These are phyloP conservation scores for Suhomyces canberraensis DNA, from an alignment of 805 yeast genomes.

Conservation along the genomic window DNA sequence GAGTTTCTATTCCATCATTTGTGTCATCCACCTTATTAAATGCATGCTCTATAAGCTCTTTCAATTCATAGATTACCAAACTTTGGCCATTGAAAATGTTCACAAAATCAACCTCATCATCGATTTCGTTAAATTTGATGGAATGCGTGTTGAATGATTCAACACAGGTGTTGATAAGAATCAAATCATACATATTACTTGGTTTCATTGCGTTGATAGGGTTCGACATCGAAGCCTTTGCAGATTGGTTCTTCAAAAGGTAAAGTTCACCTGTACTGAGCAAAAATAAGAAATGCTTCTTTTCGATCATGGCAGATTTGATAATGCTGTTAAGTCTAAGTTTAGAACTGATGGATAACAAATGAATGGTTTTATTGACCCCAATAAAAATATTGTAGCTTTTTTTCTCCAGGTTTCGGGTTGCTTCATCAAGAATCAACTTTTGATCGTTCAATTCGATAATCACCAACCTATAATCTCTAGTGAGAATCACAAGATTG, in stretches of 20 bases:
- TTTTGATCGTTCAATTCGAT: conserved; percentile 19
- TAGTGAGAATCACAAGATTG: conserved; percentile 26
- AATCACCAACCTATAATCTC: conserved; percentile 26
- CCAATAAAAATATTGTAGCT: conserved; percentile 27
- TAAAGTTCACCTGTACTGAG: conserved; percentile 38
- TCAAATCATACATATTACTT: conserved; percentile 35
- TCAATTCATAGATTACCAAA: conserved; percentile 26
- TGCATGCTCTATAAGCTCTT: conserved; percentile 22
- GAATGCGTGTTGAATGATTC: conserved; percentile 30
- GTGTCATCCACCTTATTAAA: conserved; percentile 16
- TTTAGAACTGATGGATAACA: conserved; percentile 28
- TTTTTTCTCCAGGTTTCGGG: conserved; percentile 7
- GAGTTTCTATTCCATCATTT: conserved; percentile 14
- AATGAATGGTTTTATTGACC: conserved; percentile 30
- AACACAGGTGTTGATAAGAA: conserved; percentile 25
- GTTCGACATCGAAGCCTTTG: conserved; percentile 2
- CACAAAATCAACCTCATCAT: conserved; percentile 9
- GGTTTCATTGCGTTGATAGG: conserved; percentile 10
- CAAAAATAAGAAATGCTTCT: conserved; percentile 34
- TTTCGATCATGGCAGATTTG: conserved; percentile 24
- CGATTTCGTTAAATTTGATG: conserved; percentile 13
- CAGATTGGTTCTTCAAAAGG: conserved; percentile 31
- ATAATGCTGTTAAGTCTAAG: conserved; percentile 20
- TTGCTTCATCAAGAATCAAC: conserved; percentile 4
- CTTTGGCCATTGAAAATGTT: conserved; percentile 40